Base-by-base conservation (phyloP, 257 asterid species). In the Solanum ahanhuiri region DNA sequence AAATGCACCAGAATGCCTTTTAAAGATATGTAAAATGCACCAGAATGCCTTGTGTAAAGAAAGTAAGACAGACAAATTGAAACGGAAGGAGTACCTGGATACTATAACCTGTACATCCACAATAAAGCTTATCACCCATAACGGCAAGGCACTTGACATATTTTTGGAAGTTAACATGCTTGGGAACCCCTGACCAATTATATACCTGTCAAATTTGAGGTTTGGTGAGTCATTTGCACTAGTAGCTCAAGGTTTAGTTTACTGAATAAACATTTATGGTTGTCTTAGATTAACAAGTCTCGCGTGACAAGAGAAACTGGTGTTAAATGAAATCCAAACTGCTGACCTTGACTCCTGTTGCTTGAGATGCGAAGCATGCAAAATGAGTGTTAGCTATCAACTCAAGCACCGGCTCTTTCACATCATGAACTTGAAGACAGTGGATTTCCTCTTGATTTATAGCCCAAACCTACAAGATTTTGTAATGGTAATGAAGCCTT, bases 391-490 rank as follows among this genome's bases (percentile, higher is more conserved):
- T 93, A 18, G 98, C 97, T 86, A 92, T 83, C 85, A 94, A 88
- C 71, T 86, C 93, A 33, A 88, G 58, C 43, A 95, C 96, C 20
- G 91, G 91, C 90, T 93, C 98, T 87, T 90, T 95, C 34, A 95
- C 97, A 70, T 95, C 98, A 85, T 94, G 98, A 84, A 91, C 94
- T 73, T 93, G 98, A 63, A 92, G 85, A 87, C 98, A 95, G 79
- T 92, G 96, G 20, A 95, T 92, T 83, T 92, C 97, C 84, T 93
- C 98, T 48, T 92, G 97, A 85, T 92, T 95, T 87, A 95, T 92
- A 69, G 96, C 90, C 98, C 98, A 95, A 25, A 94, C 92, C 98
- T 95, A 87, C 30, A 85, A 79, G 9, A 28, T 15, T 2, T 41
- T 7, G 30, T 28, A 37, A 75, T 1, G 22, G 25, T n/a, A 75